phyloP scores from a whole-genome alignment of 106 monocot species.

The Apostasia shenzhenica region DNA sequence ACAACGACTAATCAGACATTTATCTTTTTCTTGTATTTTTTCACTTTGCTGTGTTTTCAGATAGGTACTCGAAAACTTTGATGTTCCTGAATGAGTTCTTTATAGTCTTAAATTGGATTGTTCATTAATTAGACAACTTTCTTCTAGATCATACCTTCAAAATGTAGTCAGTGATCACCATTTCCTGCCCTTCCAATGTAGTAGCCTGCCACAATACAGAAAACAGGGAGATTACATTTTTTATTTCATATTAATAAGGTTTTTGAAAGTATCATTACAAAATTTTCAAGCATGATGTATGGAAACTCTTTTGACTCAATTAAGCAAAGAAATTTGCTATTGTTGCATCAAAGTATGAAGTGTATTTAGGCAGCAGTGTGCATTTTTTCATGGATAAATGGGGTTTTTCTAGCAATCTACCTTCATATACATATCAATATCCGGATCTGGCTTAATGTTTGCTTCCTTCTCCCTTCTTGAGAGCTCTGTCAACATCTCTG shows the following conservation, averaged over 20 bases:
- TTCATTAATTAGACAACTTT: not conserved
- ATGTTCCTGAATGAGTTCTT: not conserved
- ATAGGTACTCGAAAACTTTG: not conserved
- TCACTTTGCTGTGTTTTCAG: not conserved
- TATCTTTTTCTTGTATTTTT: not conserved
- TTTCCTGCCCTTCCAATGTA: constrained; percentile 8
- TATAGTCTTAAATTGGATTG: not conserved
- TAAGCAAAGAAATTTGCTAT: too few species aligned
- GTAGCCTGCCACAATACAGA: constrained; percentile 5
- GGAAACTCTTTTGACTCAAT: too few species aligned
- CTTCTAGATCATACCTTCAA: constrained; percentile 4
- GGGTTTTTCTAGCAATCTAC: constrained; percentile 9
- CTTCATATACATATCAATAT: constrained; percentile 63
- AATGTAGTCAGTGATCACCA: constrained; percentile 7
- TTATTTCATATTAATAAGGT: not conserved
- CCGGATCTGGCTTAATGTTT: constrained; percentile 30
- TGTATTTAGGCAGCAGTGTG: too few species aligned
- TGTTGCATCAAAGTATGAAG: too few species aligned
- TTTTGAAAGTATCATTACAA: not conserved
- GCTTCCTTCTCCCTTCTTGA: constrained; percentile 25
- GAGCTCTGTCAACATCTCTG: constrained; percentile 22
- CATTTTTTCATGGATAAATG: not conserved
- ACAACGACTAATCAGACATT: too few species aligned
- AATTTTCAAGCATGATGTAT: not conserved
- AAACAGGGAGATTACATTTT: not conserved